These are phyloP conservation scores for Penicillium canescens DNA, from an alignment of 495 filamentous ascomycete genomes.

Conservation along the genomic window DNA sequence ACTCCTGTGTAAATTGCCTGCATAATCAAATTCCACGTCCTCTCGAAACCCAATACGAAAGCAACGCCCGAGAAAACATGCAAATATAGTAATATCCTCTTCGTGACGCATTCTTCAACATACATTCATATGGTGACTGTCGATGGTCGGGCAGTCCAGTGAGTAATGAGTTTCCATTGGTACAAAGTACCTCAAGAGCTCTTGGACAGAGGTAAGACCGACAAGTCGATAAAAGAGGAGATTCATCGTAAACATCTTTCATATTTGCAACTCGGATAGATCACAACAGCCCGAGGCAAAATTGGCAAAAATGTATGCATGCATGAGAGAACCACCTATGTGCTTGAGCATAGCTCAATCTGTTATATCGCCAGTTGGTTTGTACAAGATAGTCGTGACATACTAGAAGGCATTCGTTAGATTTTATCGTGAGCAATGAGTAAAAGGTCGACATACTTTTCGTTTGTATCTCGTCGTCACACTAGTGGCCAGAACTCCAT, in stretches of 20 bases:
- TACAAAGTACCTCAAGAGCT: neutral
- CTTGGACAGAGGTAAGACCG: neutral
- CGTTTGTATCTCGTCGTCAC: conserved; percentile 94
- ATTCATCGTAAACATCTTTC: neutral
- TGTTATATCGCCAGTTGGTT: conserved; percentile 65
- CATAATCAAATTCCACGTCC: neutral
- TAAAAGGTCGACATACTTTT: conserved; percentile 62
- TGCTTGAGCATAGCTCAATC: conserved; percentile 21
- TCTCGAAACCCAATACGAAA: neutral
- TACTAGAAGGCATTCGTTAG: conserved; percentile 58
- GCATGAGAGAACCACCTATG: neutral
- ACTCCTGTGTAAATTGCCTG: neutral
- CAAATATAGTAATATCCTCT: neutral
- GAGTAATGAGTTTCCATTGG: neutral
- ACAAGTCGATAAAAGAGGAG: neutral
- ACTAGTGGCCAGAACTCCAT: conserved; percentile 92
- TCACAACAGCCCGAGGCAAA: neutral
- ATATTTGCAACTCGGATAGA: neutral
- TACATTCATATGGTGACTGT: neutral
- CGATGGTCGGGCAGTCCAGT: neutral
- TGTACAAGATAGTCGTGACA: conserved; percentile 96
- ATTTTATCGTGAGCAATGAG: neutral
- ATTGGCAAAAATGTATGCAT: conserved; percentile 12
- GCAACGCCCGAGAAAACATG: conserved; percentile 8
- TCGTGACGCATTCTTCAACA: neutral